Conservation (phyloP, 2,329 filamentous ascomycete genomes). For the Zymoseptoria ardabiliae region DNA sequence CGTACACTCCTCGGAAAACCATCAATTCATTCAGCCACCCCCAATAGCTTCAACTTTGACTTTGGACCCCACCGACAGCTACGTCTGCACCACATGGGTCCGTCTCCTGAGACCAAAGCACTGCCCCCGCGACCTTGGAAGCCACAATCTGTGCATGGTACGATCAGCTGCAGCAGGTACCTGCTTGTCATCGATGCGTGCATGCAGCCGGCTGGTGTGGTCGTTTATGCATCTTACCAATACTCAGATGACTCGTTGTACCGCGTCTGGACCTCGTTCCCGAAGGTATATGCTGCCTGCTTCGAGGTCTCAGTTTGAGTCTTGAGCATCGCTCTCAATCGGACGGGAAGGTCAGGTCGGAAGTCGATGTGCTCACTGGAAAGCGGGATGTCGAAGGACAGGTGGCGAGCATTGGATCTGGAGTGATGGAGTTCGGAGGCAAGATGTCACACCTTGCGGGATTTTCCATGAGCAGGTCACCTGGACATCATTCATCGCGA, state of each 20-base stretch:
- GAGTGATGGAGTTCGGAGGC: background rate
- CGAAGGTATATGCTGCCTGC: background rate
- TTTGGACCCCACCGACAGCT: background rate
- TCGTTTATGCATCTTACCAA: background rate
- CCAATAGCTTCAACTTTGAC: background rate
- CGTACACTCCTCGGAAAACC: background rate
- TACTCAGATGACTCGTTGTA: background rate
- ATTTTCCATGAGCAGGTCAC: background rate
- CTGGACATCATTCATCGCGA: background rate
- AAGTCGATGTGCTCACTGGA: background rate
- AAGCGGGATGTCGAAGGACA: background rate
- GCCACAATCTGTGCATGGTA: background rate
- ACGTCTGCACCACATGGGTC: background rate
- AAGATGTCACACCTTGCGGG: background rate
- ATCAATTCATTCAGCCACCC: background rate
- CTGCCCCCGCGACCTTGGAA: background rate
- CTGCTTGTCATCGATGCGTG: background rate
- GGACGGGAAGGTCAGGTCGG: background rate
- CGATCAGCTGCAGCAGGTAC: background rate
- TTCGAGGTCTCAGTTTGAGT: background rate
- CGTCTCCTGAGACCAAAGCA: background rate
- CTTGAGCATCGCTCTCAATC: background rate
- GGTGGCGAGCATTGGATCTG: background rate
- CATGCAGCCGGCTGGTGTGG: background rate
- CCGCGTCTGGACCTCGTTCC: background rate